Percentiles rank a stretch among this genome's conserved stretches.
Conservation (phyloP, 768 basidiomycete species). For the Rhodotorula babjevae region DNA sequence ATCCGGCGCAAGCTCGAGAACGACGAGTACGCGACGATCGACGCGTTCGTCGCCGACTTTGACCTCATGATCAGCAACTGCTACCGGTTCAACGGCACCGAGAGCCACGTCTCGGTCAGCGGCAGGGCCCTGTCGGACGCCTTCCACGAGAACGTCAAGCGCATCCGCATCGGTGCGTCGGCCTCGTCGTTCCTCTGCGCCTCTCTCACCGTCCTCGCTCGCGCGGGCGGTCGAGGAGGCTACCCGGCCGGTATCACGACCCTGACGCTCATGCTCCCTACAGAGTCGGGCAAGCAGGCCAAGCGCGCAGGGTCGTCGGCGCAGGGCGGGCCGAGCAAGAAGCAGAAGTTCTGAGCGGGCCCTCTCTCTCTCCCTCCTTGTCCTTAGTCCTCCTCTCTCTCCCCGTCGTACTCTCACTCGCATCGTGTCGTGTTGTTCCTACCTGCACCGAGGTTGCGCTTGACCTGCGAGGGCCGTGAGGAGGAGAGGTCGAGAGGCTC, state of each 20-base stretch:
- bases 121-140: constrained; percentile 22
- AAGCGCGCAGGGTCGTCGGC: constrained; percentile 25
- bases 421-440: too few relatives aligned
- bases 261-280: neutral
- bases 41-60: constrained; percentile 77
- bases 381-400: neutral
- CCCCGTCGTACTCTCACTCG: neutral
- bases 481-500: neutral
- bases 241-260: too few relatives aligned
- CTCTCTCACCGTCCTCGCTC: neutral
- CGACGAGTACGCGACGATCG: constrained; percentile 73
- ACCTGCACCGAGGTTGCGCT: too few relatives aligned
- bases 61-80: constrained; percentile 85
- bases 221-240: neutral
- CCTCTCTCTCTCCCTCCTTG: neutral
- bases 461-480: too few relatives aligned
- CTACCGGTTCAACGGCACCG: constrained; percentile 71
- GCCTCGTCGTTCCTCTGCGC: too few relatives aligned
- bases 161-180: constrained; percentile 27
- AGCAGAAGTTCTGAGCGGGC: constrained; percentile 14
- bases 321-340: constrained; percentile 22
- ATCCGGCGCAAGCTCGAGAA: constrained; percentile 74
- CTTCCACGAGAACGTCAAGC: constrained; percentile 22
- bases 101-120: constrained; percentile 29
- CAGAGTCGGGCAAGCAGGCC: constrained; percentile 18